Evolutionary conservation across 2,329 filamentous ascomycete species (phyloP).

Genomic region (Fonsecaea erecta): DNA sequence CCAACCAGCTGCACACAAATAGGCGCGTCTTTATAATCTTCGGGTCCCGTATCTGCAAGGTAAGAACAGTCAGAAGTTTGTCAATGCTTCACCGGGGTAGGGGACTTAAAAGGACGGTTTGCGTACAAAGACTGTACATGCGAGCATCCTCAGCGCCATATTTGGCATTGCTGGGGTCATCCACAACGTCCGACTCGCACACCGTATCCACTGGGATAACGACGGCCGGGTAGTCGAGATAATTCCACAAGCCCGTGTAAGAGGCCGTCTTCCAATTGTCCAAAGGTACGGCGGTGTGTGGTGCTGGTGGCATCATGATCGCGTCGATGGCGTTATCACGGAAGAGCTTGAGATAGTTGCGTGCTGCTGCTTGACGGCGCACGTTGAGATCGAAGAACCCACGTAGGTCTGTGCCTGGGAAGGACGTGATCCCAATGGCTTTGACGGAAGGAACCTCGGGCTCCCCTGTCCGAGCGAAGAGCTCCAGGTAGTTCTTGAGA

Average conservation of each 20-base stretch:
- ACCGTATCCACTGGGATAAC: constrained; percentile 65
- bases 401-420: constrained; percentile 18
- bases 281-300: constrained; percentile 64
- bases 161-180: constrained; percentile 42
- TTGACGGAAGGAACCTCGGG: constrained; percentile 23
- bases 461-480: constrained; percentile 26
- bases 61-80: constrained; percentile 45
- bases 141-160: constrained; percentile 23
- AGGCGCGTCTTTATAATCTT: constrained; percentile 55
- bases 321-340: constrained; percentile 58
- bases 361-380: constrained; percentile 20
- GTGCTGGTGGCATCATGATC: constrained; percentile 65
- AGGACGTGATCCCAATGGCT: constrained; percentile 12
- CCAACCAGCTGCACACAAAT: constrained; percentile 61
- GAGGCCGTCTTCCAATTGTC: constrained; percentile 64
- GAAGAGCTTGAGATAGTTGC: constrained; percentile 35
- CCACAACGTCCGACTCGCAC: constrained; percentile 52
- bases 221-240: constrained; percentile 68
- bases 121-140: constrained; percentile 26
- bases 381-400: constrained; percentile 27
- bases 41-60: constrained; percentile 42
- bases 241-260: constrained; percentile 71
- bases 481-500: constrained; percentile 22
- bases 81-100: constrained; percentile 45
- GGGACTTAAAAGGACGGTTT: background rate